Conservation (phyloP, 257 asterid species). For the Rubia yunnanensis region DNA sequence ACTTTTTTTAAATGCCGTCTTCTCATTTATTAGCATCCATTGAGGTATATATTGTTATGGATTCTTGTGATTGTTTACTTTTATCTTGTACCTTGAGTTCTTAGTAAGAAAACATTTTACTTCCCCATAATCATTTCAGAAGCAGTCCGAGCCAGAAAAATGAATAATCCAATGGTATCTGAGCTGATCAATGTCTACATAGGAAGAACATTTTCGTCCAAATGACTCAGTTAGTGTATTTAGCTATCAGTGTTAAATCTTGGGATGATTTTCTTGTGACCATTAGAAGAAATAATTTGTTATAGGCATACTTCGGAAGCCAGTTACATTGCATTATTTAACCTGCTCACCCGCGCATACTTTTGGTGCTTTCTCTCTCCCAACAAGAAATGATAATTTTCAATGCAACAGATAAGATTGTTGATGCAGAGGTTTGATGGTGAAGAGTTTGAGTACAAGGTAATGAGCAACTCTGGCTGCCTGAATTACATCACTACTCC, state of each 20-base stretch:
- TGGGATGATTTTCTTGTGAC: neutral
- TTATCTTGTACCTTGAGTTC: neutral
- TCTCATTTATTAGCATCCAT: neutral
- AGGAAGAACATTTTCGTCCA: neutral
- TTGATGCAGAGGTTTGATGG: slow-evolving; percentile 73
- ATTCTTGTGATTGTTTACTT: neutral
- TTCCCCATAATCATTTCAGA: neutral
- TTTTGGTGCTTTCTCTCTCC: no score
- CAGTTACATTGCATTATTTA: neutral
- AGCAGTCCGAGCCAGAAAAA: neutral
- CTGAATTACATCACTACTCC: slow-evolving; percentile 49
- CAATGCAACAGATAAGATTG: slow-evolving; percentile 39
- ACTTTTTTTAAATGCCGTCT: neutral
- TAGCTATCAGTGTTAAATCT: no score
- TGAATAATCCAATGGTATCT: no score
- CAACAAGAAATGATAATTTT: neutral
- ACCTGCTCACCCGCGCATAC: neutral
- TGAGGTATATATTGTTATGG: no score
- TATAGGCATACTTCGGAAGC: neutral
- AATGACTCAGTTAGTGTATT: neutral
- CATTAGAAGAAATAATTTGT: neutral
- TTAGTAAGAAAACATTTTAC: neutral
- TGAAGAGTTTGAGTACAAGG: slow-evolving; percentile 63
- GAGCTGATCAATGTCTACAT: neutral
- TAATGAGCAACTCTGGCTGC: slow-evolving; percentile 77